A percentile compares a stretch with the other conserved stretches of the same genome.
These are phyloP conservation scores for Botryosphaeria dothidea DNA, from an alignment of 2,329 filamentous ascomycete species.

Conservation along the genomic window DNA sequence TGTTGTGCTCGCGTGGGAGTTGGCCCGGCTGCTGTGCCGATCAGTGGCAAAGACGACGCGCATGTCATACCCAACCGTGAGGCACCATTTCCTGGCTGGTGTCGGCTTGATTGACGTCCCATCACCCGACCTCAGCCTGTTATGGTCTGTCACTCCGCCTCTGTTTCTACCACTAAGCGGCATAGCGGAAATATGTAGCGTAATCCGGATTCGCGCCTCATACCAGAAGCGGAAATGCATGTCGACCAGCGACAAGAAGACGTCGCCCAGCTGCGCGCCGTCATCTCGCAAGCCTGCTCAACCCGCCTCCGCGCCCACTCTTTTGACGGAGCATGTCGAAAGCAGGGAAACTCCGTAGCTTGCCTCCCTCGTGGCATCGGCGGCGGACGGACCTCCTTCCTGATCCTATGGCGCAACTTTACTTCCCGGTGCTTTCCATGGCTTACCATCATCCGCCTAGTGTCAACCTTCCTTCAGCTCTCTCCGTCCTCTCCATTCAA, in stretches of 20 bases:
- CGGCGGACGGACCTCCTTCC: background rate
- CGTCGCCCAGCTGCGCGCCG: background rate
- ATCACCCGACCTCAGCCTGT: constrained; percentile 7
- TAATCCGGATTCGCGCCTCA: background rate
- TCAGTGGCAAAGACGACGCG: constrained; percentile 4
- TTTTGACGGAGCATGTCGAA: too few relatives aligned
- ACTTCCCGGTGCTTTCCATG: background rate
- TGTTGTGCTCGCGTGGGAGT: background rate
- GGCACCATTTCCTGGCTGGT: background rate
- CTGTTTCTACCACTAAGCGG: background rate
- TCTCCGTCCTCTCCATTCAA: background rate
- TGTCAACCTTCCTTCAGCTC: background rate
- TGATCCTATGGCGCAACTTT: background rate
- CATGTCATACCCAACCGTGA: background rate
- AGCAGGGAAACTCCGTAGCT: background rate
- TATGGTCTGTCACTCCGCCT: background rate
- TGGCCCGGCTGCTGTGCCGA: background rate
- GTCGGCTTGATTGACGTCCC: background rate
- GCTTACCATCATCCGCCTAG: background rate
- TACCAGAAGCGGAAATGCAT: background rate
- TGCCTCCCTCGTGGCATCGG: background rate
- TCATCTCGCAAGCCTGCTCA: too few relatives aligned
- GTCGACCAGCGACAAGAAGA: background rate
- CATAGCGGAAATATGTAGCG: background rate
- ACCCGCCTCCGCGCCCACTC: too few relatives aligned